phyloP scores from a whole-genome alignment of 495 filamentous ascomycete genomes.

The Aspergillus coremiiformis region DNA sequence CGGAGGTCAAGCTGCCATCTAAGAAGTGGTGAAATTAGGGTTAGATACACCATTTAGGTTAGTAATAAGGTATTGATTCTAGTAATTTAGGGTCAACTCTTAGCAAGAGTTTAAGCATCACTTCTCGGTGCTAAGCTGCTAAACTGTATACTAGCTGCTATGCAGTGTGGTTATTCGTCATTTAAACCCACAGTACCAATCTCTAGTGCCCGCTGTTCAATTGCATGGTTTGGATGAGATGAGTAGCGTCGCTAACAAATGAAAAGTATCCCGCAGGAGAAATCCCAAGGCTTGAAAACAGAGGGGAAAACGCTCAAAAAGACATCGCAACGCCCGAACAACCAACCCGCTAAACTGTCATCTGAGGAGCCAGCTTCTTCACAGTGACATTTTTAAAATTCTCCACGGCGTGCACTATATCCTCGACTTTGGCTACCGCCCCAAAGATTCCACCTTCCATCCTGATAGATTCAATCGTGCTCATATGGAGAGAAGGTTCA shows the following conservation, averaged over 20 bases:
- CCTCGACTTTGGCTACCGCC: conserved; percentile 38
- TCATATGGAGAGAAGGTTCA: conserved; percentile 41
- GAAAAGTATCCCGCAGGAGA: neutral
- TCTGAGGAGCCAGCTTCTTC: conserved; percentile 42
- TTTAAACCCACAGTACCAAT: neutral
- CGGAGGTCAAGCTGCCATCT: no score
- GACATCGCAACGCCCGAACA: neutral
- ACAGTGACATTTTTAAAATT: conserved; percentile 38
- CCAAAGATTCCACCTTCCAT: conserved; percentile 58
- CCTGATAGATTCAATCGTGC: conserved; percentile 45
- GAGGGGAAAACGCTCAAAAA: neutral
- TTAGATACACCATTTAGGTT: no score
- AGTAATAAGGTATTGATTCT: no score
- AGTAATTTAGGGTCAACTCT: neutral
- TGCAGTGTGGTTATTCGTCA: neutral
- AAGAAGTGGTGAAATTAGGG: no score
- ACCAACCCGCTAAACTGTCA: conserved; percentile 16
- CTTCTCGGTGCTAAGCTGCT: neutral
- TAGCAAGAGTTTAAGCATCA: neutral
- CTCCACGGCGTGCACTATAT: conserved; percentile 43
- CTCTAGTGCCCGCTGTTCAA: neutral
- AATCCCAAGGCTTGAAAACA: neutral
- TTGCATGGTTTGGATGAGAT: neutral
- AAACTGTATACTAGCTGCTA: no score
- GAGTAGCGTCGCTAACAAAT: neutral